Conservation (phyloP, 1,284 basidiomycete species). For the Pseudozyma sp. region DNA sequence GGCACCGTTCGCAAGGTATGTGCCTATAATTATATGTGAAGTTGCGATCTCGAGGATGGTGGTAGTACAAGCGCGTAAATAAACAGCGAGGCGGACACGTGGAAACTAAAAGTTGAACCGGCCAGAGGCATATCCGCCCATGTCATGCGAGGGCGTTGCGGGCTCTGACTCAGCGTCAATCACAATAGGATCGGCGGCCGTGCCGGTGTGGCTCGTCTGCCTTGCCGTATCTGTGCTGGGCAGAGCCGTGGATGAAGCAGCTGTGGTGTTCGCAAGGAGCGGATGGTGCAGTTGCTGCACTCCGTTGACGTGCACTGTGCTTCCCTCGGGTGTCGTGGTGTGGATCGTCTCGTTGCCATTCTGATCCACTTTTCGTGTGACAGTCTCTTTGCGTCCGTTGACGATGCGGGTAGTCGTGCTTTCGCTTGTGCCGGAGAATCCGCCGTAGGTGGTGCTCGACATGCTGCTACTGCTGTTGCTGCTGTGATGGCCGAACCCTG, state of each 20-base stretch:
- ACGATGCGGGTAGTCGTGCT: conserved; percentile 53
- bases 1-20: too few relatives aligned
- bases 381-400: conserved; percentile 58
- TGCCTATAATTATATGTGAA: too few relatives aligned
- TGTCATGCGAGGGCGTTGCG: neutral
- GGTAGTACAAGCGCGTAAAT: neutral
- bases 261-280: conserved; percentile 17
- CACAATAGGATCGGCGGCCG: conserved; percentile 35
- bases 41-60: neutral
- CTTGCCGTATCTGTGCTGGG: neutral
- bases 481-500: conserved; percentile 2
- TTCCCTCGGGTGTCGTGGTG: conserved; percentile 52
- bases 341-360: conserved; percentile 61
- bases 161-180: conserved; percentile 23
- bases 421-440: conserved; percentile 36
- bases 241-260: neutral
- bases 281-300: conserved; percentile 49
- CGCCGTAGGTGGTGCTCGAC: conserved; percentile 27
- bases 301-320: conserved; percentile 59
- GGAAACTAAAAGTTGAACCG: conserved; percentile 8
- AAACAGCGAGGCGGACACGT: too few relatives aligned
- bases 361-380: conserved; percentile 54
- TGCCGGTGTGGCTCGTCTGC: neutral
- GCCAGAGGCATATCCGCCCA: neutral
- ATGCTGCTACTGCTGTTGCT: conserved; percentile 14